Percentiles rank a stretch among this genome's conserved stretches.
Evolutionary conservation across 1,284 basidiomycete genomes (phyloP).

Genomic region (Irpex rosettiformis): DNA sequence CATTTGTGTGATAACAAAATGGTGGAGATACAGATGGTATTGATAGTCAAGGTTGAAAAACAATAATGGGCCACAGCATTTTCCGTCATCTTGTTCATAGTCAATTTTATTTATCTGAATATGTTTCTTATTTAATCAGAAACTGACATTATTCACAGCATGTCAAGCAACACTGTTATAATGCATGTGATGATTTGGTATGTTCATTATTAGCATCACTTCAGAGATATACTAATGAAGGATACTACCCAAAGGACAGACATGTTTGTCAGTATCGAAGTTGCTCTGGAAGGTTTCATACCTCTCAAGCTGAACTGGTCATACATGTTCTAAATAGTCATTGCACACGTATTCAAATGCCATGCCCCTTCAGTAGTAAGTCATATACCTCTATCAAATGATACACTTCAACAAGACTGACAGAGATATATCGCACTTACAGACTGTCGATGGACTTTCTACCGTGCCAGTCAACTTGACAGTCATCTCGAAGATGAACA

Average conservation of each 20-base stretch:
- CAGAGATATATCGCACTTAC: neutral
- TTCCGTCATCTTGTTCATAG: neutral
- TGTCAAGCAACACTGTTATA: neutral
- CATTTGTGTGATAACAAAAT: neutral
- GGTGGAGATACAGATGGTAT: neutral
- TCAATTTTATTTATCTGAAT: neutral
- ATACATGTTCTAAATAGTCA: neutral
- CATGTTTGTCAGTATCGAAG: neutral
- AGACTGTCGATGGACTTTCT: slow-evolving; percentile 1
- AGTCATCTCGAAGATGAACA: neutral
- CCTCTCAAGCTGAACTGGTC: neutral
- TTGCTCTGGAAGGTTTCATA: neutral
- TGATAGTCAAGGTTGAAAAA: too few species aligned
- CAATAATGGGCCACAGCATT: too few species aligned
- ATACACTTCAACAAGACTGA: neutral
- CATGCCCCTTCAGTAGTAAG: neutral
- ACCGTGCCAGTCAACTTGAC: neutral
- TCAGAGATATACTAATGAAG: neutral
- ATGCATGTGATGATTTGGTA: neutral
- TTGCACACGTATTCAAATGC: neutral
- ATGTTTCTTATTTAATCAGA: neutral
- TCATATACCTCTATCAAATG: neutral
- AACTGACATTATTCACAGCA: neutral
- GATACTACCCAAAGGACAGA: neutral
- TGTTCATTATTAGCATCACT: neutral